These are phyloP conservation scores for Marvania coccoides DNA, from an alignment of 139 green algal species.

Conservation along the genomic window DNA sequence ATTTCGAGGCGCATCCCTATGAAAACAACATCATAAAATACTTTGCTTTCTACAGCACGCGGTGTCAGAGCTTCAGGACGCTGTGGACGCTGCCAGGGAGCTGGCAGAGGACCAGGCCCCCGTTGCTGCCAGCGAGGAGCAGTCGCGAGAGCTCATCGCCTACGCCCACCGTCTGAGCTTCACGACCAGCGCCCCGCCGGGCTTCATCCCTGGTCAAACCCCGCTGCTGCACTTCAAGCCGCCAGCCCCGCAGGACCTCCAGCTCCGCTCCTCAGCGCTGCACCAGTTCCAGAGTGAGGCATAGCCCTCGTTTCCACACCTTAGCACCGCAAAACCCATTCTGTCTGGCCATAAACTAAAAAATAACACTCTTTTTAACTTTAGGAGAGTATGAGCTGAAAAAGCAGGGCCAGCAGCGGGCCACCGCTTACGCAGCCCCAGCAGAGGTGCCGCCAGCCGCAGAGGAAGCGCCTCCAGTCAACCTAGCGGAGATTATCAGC, in stretches of 20 bases:
- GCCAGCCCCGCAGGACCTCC: slow-evolving; percentile 38
- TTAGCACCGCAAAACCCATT: neutral
- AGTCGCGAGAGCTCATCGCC: slow-evolving; percentile 7
- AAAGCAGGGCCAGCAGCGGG: neutral
- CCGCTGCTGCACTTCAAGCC: slow-evolving; percentile 31
- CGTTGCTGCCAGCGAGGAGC: no score
- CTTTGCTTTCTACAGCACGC: no score
- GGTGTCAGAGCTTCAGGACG: no score
- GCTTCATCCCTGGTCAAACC: slow-evolving; percentile 19
- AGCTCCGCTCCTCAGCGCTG: slow-evolving; percentile 37
- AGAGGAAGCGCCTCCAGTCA: neutral
- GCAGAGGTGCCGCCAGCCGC: neutral
- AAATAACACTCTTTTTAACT: neutral
- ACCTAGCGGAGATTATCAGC: neutral
- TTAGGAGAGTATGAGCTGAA: neutral
- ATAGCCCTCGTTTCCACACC: neutral
- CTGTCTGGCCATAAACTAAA: neutral
- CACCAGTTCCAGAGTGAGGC: slow-evolving; percentile 20
- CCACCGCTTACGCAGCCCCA: neutral
- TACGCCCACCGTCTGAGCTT: slow-evolving; percentile 45
- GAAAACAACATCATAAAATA: no score
- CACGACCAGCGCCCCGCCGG: slow-evolving; percentile 35
- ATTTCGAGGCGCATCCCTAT: no score
- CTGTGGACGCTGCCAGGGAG: no score
- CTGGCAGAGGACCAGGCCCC: no score